Evolutionary conservation across 2,329 filamentous ascomycete genomes (phyloP), one percentile per base, ranked within the genome.

Genomic region (Pyrenophora graminea): DNA sequence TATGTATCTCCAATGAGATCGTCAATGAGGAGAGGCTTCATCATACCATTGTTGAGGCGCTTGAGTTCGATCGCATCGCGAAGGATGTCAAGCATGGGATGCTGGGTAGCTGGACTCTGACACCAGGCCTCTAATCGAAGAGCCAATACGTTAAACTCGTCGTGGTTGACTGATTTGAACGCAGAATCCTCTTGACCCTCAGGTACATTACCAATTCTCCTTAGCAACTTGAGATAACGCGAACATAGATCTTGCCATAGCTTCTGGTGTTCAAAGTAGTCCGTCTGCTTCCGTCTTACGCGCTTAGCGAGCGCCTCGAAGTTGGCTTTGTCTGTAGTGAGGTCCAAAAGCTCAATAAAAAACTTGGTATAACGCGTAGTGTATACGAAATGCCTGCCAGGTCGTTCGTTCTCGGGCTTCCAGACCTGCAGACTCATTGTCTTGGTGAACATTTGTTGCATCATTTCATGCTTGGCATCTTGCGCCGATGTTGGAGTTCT

Each of bases 1-100:
- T 96, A 99, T 41, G 89, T 86, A 73, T 99, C 94, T 18, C 87
- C 89, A 59, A 97, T 89, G n/a, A 97, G 81, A 66, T 99, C 94
- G 64, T 99, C 94, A 38, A 97, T 93, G 8, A 87, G 81, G 0
- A 85, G 83, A 0, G 88, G 83, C 73, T 96, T 97, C 83, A 95
- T 94, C 6, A 96, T 80, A 39, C 87, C 88, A 34, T 87, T 87
- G 68, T 99, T 99, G 38, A 97, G 82, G 69, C 85, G 87, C 67
- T 89, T 89, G 30, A 90, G 74, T 61, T 90, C 87, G 21, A 87
- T 78, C 1, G 83, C 81, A 56, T 90, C 87, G 36, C 84, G 80
- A 9, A 90, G 77, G 6, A 86, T 76, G 48, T 88, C 86, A 2
- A 89, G 73, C 3, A 81, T 77, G 0, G 78, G 73, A 46, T 78